These are phyloP conservation scores for Pisolithus sp. DNA, from an alignment of 768 basidiomycete species.

Conservation along the genomic window DNA sequence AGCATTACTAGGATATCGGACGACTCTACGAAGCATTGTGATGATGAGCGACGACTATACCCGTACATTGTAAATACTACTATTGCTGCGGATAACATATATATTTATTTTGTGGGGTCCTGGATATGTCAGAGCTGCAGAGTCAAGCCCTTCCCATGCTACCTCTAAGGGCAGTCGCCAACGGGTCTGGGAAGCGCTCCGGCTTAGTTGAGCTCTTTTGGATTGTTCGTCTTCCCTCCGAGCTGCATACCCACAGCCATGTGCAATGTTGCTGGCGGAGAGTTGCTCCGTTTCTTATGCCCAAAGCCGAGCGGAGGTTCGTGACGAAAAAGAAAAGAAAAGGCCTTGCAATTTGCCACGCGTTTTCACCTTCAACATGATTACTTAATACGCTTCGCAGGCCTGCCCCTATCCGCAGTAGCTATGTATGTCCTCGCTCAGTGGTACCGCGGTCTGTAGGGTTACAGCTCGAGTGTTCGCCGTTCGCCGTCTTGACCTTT, in stretches of 20 bases:
- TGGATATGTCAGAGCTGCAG: constrained; percentile 54
- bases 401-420: too few relatives aligned
- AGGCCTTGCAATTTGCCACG: too few relatives aligned
- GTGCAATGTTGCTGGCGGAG: constrained; percentile 31
- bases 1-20: background rate
- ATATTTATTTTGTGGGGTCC: background rate
- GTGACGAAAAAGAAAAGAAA: background rate
- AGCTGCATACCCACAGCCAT: constrained; percentile 48
- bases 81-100: background rate
- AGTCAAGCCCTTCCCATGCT: constrained; percentile 65
- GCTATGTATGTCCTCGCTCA: too few relatives aligned
- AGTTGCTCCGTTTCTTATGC: constrained; percentile 42
- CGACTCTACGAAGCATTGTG: background rate
- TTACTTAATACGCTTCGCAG: too few relatives aligned
- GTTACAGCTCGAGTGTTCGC: too few relatives aligned
- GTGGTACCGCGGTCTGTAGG: too few relatives aligned
- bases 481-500: too few relatives aligned
- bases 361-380: too few relatives aligned
- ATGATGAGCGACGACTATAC: background rate
- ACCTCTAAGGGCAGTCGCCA: constrained; percentile 30
- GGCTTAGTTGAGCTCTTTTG: constrained; percentile 69
- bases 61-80: background rate
- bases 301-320: constrained; percentile 26
- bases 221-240: constrained; percentile 37
- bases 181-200: constrained; percentile 52